A percentile compares a stretch with the other conserved stretches of the same genome.
Conservation (phyloP, 306 rosid species). For the Pterocarpus santalinus region DNA sequence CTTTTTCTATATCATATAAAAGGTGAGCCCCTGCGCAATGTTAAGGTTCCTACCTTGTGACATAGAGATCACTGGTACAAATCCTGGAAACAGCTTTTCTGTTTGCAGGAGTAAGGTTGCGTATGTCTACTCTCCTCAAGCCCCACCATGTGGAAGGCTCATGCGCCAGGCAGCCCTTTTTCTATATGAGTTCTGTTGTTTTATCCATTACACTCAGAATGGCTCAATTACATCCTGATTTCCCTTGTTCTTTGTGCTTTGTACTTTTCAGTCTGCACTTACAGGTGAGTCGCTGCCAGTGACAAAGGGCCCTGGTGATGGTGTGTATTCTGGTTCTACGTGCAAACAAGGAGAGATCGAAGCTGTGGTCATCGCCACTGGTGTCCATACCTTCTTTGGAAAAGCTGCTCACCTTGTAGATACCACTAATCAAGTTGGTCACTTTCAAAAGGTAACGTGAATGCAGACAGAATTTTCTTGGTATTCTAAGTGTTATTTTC, state of each 20-base stretch:
- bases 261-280: slow-evolving; percentile 85
- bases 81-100: too few species aligned
- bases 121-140: too few species aligned
- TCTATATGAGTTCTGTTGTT: too few species aligned
- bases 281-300: slow-evolving; percentile 97
- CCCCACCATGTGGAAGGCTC: too few species aligned
- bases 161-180: too few species aligned
- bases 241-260: slow-evolving; percentile 27
- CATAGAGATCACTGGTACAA: too few species aligned
- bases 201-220: not conserved
- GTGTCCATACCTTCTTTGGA: slow-evolving; percentile 97
- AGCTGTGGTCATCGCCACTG: slow-evolving; percentile 96
- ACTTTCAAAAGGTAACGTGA: slow-evolving; percentile 86
- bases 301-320: slow-evolving; percentile 98
- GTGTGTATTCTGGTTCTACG: slow-evolving; percentile 98
- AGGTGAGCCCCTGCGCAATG: not conserved
- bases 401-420: slow-evolving; percentile 99
- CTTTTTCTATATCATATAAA: not conserved
- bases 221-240: slow-evolving; percentile 6
- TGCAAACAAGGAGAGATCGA: slow-evolving; percentile 99
- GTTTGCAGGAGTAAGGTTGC: too few species aligned
- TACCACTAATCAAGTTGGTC: slow-evolving; percentile 96
- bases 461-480: not conserved
- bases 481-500: not conserved
- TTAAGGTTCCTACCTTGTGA: too few species aligned